Evolutionary conservation across 352 stramenopile genomes (phyloP).

Genomic region (Globisporangium spiculum): DNA sequence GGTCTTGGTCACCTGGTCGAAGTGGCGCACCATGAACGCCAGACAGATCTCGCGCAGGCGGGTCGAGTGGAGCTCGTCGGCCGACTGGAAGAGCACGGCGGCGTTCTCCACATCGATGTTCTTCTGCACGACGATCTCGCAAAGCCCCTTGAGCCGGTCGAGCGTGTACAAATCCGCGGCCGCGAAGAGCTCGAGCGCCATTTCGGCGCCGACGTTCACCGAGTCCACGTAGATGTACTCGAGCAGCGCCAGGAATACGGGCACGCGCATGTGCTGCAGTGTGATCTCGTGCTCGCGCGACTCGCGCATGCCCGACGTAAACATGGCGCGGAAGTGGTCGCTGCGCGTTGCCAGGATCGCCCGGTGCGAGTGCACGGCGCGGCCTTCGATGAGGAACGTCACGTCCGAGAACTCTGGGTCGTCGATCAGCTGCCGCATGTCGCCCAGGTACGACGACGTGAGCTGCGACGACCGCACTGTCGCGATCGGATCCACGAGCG

Average conservation of each 20-base stretch:
- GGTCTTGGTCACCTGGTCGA: slow-evolving; percentile 90
- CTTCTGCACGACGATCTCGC: slow-evolving; percentile 89
- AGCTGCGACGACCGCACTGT: slow-evolving; percentile 74
- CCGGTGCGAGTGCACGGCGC: slow-evolving; percentile 79
- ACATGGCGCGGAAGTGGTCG: slow-evolving; percentile 94
- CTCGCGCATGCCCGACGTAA: slow-evolving; percentile 94
- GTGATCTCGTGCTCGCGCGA: slow-evolving; percentile 84
- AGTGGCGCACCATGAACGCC: slow-evolving; percentile 87
- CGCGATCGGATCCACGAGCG: slow-evolving; percentile 83
- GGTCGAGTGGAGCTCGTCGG: slow-evolving; percentile 80
- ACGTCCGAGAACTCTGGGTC: slow-evolving; percentile 88
- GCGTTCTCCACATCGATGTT: slow-evolving; percentile 87
- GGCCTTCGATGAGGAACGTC: slow-evolving; percentile 84
- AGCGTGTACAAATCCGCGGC: slow-evolving; percentile 94
- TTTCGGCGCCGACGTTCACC: slow-evolving; percentile 89
- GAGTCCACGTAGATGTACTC: slow-evolving; percentile 97
- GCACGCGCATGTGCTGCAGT: slow-evolving; percentile 86
- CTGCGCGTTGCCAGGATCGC: slow-evolving; percentile 93
- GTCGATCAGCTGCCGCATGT: slow-evolving; percentile 93
- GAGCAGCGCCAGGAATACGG: slow-evolving; percentile 93
- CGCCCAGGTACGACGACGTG: slow-evolving; percentile 82
- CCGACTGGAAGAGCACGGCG: slow-evolving; percentile 78
- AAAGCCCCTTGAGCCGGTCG: slow-evolving; percentile 91
- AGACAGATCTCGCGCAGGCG: slow-evolving; percentile 89
- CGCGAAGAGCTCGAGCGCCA: slow-evolving; percentile 94